A percentile compares a stretch with the other conserved stretches of the same genome.
These are phyloP conservation scores for Spathaspora gorwiae DNA, from an alignment of 805 yeast species.

Conservation along the genomic window DNA sequence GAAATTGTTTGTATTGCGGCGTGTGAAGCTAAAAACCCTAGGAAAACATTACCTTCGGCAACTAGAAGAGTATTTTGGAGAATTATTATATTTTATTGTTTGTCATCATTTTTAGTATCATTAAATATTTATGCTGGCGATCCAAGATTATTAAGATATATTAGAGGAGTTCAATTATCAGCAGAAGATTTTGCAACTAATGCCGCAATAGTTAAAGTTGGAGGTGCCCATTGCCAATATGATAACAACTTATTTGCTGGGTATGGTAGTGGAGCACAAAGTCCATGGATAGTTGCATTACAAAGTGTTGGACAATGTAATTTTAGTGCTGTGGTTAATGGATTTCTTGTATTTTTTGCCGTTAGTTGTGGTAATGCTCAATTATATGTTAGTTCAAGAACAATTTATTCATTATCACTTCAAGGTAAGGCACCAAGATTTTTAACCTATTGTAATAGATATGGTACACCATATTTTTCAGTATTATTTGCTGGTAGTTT, in stretches of 20 bases:
- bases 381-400: constrained; percentile 39
- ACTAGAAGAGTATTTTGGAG: constrained; percentile 73
- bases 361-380: constrained; percentile 44
- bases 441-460: constrained; percentile 54
- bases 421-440: constrained; percentile 58
- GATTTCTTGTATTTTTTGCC: constrained; percentile 43
- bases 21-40: constrained; percentile 79
- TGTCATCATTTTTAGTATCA: constrained; percentile 66
- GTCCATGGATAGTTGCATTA: constrained; percentile 43
- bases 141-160: constrained; percentile 61
- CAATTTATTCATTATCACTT: constrained; percentile 38
- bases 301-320: constrained; percentile 35
- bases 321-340: constrained; percentile 38
- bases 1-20: constrained; percentile 82
- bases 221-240: constrained; percentile 30
- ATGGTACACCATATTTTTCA: constrained; percentile 71
- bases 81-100: constrained; percentile 57
- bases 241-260: constrained; percentile 26
- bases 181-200: constrained; percentile 17
- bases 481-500: constrained; percentile 61
- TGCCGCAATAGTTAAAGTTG: constrained; percentile 29
- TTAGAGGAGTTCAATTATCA: constrained; percentile 20
- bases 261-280: constrained; percentile 37
- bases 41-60: constrained; percentile 72
- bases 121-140: constrained; percentile 75